Conservation (phyloP, 1,284 basidiomycete species). For the Fomitopsis palustris region DNA sequence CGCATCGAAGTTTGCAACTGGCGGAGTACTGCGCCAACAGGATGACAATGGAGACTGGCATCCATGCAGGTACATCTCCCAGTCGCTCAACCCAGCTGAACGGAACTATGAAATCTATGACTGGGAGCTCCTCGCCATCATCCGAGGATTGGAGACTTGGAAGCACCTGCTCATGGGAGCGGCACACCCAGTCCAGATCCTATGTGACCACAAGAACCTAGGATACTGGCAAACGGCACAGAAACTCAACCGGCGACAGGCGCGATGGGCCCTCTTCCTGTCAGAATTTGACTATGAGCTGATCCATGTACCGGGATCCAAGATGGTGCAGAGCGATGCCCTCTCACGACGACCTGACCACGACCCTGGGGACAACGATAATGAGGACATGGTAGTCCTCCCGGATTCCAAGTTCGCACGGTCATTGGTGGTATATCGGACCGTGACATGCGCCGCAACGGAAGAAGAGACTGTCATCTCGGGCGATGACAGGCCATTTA, state of each 20-base stretch:
- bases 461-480: too few species aligned
- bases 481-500: too few species aligned
- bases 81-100: too few species aligned
- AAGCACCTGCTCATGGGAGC: slow-evolving; percentile 26
- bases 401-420: too few species aligned
- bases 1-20: slow-evolving; percentile 13
- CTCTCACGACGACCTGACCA: background rate
- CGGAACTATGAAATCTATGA: slow-evolving; percentile 21
- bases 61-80: too few species aligned
- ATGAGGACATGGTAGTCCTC: background rate
- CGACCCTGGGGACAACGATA: background rate
- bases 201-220: too few species aligned
- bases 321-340: background rate
- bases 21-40: slow-evolving; percentile 12
- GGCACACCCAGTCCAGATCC: slow-evolving; percentile 24
- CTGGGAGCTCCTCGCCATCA: slow-evolving; percentile 36
- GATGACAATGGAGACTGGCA: slow-evolving; percentile 12
- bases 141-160: slow-evolving; percentile 29
- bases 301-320: background rate
- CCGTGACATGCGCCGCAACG: too few species aligned
- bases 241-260: slow-evolving; percentile 36
- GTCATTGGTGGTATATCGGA: too few species aligned
- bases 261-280: slow-evolving; percentile 36
- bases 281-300: slow-evolving; percentile 12
- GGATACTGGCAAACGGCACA: slow-evolving; percentile 34